phyloP scores from a whole-genome alignment of 2,329 filamentous ascomycete genomes.

The Sclerotinia nivalis region DNA sequence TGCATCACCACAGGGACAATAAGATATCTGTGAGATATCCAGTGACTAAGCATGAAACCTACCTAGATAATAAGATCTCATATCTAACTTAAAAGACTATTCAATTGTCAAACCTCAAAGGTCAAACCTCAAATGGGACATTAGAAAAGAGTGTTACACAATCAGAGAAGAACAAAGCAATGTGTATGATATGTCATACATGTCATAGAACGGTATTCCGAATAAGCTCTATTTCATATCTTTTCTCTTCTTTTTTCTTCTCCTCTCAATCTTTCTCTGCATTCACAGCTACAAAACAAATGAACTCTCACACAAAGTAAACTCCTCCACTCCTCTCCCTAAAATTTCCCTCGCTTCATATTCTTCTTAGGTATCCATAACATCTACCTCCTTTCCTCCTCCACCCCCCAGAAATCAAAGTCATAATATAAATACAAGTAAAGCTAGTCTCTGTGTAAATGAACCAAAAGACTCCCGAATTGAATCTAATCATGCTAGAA shows the following conservation, averaged over 20 bases:
- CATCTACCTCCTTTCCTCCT: not conserved
- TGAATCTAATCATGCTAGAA: not conserved
- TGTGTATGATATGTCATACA: not conserved
- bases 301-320: not conserved
- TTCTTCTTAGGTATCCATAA: slow-evolving; percentile 5
- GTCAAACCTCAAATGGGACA: no score
- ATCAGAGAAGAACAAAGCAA: not conserved
- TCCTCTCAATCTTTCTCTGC: not conserved
- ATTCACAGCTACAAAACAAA: slow-evolving; percentile 1
- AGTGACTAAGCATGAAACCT: no score
- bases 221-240: not conserved
- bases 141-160: no score
- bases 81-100: no score
- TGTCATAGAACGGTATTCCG: not conserved
- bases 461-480: not conserved
- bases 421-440: slow-evolving; percentile 18
- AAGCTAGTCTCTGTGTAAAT: not conserved
- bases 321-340: not conserved
- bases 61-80: no score
- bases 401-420: not conserved
- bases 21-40: not conserved
- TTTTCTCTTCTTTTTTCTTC: not conserved
- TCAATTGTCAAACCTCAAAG: no score
- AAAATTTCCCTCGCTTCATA: not conserved
- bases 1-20: not conserved